These are phyloP conservation scores for Verbascum thapsus DNA, from an alignment of 257 asterid species.

Conservation along the genomic window DNA sequence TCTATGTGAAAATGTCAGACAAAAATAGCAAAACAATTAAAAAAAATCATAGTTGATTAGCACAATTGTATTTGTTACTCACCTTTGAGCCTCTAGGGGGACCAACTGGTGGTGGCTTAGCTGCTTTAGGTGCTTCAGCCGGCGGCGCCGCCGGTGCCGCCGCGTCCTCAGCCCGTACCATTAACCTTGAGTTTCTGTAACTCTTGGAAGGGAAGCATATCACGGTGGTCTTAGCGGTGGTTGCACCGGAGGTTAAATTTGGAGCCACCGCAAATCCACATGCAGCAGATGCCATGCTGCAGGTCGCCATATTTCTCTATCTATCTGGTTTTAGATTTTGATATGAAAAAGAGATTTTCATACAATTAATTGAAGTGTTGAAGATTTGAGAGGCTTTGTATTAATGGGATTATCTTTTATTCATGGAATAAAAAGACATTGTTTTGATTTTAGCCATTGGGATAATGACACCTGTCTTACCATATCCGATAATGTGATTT, in stretches of 20 bases:
- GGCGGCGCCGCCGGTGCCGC: conserved; percentile 36
- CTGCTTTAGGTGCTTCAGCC: conserved; percentile 41
- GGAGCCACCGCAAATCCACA: conserved; percentile 43
- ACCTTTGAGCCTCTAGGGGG: conserved; percentile 66
- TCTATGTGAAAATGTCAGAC: too few species aligned
- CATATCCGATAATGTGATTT: conserved; percentile 61
- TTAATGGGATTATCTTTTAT: conserved; percentile 50
- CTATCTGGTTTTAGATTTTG: neutral
- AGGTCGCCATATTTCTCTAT: conserved; percentile 52
- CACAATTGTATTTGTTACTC: neutral
- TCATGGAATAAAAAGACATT: conserved; percentile 38
- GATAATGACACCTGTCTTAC: conserved; percentile 40
- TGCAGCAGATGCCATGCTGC: conserved; percentile 59
- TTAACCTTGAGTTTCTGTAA: conserved; percentile 36
- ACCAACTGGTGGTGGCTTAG: conserved; percentile 63
- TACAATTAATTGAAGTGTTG: conserved; percentile 14
- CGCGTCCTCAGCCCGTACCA: conserved; percentile 44
- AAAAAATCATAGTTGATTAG: too few species aligned
- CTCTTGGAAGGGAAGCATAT: conserved; percentile 35
- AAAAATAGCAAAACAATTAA: too few species aligned
- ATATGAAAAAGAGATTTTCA: conserved; percentile 23
- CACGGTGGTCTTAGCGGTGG: conserved; percentile 26
- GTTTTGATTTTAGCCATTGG: conserved; percentile 43
- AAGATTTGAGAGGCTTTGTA: conserved; percentile 35
- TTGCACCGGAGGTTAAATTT: conserved; percentile 29